phyloP scores from a whole-genome alignment of 164 flowering plant genomes.

The Vitis cinerea region DNA sequence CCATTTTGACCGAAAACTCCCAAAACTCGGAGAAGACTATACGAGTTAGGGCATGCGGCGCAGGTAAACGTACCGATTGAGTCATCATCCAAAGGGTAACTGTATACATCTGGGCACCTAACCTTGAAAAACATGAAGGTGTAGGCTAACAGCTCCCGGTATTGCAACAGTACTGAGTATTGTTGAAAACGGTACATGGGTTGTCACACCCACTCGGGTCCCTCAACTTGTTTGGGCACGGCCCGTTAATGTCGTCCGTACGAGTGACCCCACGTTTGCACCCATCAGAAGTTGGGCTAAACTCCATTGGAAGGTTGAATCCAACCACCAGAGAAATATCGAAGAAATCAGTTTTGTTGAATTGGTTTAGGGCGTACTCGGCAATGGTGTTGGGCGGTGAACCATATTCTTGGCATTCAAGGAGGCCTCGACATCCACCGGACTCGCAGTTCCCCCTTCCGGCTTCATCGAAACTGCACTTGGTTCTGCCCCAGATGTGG shows the following conservation, averaged over 20 bases:
- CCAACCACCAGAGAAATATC: constrained; percentile 32
- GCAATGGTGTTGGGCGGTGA: constrained; percentile 19
- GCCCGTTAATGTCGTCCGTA: constrained; percentile 16
- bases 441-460: constrained; percentile 25
- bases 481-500: constrained; percentile 26
- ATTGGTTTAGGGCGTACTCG: constrained; percentile 23
- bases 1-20: too few relatives aligned
- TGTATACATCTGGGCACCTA: constrained; percentile 22
- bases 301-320: constrained; percentile 29
- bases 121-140: not conserved
- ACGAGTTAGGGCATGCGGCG: too few relatives aligned
- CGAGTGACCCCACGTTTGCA: constrained; percentile 10
- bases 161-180: constrained; percentile 13
- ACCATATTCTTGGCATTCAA: constrained; percentile 15
- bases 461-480: constrained; percentile 19
- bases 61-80: constrained; percentile 22
- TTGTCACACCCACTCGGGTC: constrained; percentile 15
- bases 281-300: constrained; percentile 10
- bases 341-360: constrained; percentile 17
- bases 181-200: constrained; percentile 18
- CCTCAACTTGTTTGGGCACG: constrained; percentile 12
- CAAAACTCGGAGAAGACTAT: too few relatives aligned
- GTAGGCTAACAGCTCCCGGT: constrained; percentile 14
- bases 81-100: constrained; percentile 25
- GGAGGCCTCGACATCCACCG: constrained; percentile 25